Base-by-base conservation (phyloP, 179 eudicot species). In the Patellifolia procumbens region DNA sequence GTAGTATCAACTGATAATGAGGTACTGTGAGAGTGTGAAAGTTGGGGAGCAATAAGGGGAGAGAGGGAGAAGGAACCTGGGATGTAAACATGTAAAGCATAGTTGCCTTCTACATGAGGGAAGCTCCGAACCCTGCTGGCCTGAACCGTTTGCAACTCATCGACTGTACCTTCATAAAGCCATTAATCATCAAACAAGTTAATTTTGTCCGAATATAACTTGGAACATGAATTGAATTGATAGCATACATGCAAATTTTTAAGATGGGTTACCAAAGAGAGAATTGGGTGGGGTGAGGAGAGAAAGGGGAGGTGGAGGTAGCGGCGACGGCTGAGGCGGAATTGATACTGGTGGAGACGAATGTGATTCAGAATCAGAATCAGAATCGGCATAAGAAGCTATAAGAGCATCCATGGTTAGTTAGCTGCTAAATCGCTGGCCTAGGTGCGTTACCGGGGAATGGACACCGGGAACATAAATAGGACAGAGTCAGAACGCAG, bases 21-120 rank as follows among this genome's bases (percentile, higher is more conserved):
- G n/a, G n/a, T n/a, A n/a, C n/a, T n/a, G n/a, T n/a, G n/a, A n/a
- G n/a, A n/a, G n/a, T n/a, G n/a, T n/a, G n/a, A n/a, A n/a, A n/a
- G n/a, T n/a, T n/a, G n/a, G n/a, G n/a, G 13, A 16, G 39, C 45
- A 15, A 72, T 13, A 32, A 70, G 67, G 17, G 42, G 24, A 72
- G 16, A 45, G 35, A n/a, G 24, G 7, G 31, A n/a, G 29, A 9
- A 61, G 31, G 15, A 68, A 91, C 98, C 96, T 78, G 97, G 96
- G 64, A 94, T 94, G 77, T 86, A 94, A 68, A 92, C 96, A 83
- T 94, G 97, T 48, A 94, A 68, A 76, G 98, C 97, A 52, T 82
- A 92, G 81, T 94, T 94, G 39, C 97, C 97, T 51, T 94, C 90
- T 46, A 94, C 88, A 55, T 92, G 97, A 60, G 97, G 97, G 29